phyloP scores from a whole-genome alignment of 177 flowering plant species.

The Vitis hybrid region DNA sequence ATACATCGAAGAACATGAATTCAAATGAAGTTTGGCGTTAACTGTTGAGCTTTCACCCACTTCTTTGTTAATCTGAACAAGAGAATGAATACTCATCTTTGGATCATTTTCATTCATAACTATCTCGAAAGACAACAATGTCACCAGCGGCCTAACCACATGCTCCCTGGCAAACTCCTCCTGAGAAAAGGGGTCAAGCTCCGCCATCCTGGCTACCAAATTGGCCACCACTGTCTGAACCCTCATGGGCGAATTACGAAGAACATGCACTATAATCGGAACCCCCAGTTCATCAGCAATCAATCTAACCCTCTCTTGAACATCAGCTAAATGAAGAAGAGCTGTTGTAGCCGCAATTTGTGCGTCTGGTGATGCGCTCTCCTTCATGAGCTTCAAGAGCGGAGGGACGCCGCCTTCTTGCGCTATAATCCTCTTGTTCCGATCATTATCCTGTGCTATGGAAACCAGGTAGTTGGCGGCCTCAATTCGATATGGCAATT shows the following conservation, averaged over 20 bases:
- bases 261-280: slow-evolving; percentile 30
- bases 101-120: slow-evolving; percentile 20
- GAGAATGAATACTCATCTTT: slow-evolving; percentile 44
- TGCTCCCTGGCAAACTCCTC: slow-evolving; percentile 51
- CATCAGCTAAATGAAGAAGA: slow-evolving; percentile 20
- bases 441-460: slow-evolving; percentile 44
- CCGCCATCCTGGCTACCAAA: slow-evolving; percentile 47
- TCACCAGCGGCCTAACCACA: slow-evolving; percentile 44
- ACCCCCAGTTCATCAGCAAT: slow-evolving; percentile 30
- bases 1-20: slow-evolving; percentile 17
- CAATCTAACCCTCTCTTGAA: slow-evolving; percentile 32
- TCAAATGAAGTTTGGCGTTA: background rate
- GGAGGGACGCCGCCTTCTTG: slow-evolving; percentile 58
- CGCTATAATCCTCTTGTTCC: slow-evolving; percentile 52
- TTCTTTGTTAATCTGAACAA: slow-evolving; percentile 46
- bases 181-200: slow-evolving; percentile 28
- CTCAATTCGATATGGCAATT: slow-evolving; percentile 27
- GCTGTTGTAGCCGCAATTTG: slow-evolving; percentile 33
- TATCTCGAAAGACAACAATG: slow-evolving; percentile 37
- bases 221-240: slow-evolving; percentile 43
- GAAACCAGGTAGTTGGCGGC: slow-evolving; percentile 45
- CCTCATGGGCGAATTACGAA: slow-evolving; percentile 38
- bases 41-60: slow-evolving; percentile 22
- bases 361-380: slow-evolving; percentile 26
- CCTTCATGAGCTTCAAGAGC: slow-evolving; percentile 44